Base-by-base conservation (phyloP, 805 yeast species). In the Sugiyamaella boreocaroliniensis region DNA sequence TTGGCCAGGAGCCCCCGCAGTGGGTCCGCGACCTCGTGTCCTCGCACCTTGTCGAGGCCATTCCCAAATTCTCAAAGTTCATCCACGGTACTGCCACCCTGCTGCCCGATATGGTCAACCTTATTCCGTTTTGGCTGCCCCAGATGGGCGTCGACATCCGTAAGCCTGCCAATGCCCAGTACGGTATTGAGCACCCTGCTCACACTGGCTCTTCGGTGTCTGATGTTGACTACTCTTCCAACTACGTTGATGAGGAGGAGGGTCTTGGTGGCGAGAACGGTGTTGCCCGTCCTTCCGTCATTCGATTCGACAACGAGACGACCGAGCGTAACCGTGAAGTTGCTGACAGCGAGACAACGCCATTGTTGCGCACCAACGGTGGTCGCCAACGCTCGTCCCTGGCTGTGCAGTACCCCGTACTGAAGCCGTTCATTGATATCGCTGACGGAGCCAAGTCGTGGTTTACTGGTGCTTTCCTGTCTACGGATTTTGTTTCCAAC, bases 1-100 rank as follows among this genome's bases (percentile, higher is more conserved):
- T 93, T 71, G 99, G 99, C 52, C 99, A 93, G 72, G 99, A 93
- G 70, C 99, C 99, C 29, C 99, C 99, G 9, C 83, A 79, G 56
- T 93, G 99, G 99, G 95, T 93, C 47, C 80, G 93, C 60, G 96
- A 92, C 59, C 78, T 93, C 68, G 90, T 92, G 37, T 74, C 90
- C 0, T 85, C 95, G 29, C 99, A 93, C 69, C 76, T 93, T 49
- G 99, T 93, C 43, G 99, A 93, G 71, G 97, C 97, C 1, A 97
- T 93, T 43, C 99, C 99, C 29, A 93, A 93, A 71, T 93, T 89
- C 69, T 92, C 98, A 51, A 93, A 93, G 69, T 93, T 93, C 64
- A 92, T 93, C 61, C 99, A 93, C 64, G 99, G 99, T 61, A 83
- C 89, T 55, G 96, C 99, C 5, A 77, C 93, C n/a, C 73, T 93